phyloP scores from a whole-genome alignment of 2,329 filamentous ascomycete species.

The Sarocladium brachiariae region DNA sequence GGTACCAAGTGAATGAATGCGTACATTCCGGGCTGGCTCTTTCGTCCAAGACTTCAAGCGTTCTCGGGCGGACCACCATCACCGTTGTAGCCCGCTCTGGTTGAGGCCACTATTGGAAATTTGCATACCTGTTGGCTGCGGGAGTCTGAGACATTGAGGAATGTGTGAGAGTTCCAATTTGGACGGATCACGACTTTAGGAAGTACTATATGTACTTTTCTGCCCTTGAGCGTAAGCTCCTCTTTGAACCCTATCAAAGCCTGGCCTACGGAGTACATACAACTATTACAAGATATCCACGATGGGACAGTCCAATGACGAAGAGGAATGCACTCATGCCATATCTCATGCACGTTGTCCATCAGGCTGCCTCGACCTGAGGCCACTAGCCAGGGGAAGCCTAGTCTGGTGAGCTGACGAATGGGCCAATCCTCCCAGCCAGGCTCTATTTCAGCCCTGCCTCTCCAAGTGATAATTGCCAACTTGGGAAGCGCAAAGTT shows the following conservation, averaged over 20 bases:
- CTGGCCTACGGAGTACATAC: no score
- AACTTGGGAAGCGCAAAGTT: not conserved
- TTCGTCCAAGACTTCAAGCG: no score
- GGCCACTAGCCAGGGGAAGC: not conserved
- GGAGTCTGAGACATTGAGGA: constrained; percentile 2
- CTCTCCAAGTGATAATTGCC: not conserved
- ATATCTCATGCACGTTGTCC: not conserved
- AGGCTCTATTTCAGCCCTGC: constrained; percentile 5
- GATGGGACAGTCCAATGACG: not conserved
- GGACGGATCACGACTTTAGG: not conserved
- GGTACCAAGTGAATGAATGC: no score
- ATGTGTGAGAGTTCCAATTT: not conserved
- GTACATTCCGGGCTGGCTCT: no score
- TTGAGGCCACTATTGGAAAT: not conserved
- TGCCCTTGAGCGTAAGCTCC: constrained; percentile 4
- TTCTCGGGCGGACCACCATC: no score
- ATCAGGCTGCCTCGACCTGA: not conserved
- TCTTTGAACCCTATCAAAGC: no score
- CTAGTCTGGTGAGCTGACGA: not conserved
- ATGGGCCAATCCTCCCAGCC: not conserved
- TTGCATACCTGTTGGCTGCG: not conserved
- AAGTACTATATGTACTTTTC: not conserved
- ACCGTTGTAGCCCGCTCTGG: not conserved
- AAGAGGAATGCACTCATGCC: not conserved
- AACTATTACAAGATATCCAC: no score